Base-by-base conservation (phyloP, 164 flowering plant species). In the Aristolochia californica region DNA sequence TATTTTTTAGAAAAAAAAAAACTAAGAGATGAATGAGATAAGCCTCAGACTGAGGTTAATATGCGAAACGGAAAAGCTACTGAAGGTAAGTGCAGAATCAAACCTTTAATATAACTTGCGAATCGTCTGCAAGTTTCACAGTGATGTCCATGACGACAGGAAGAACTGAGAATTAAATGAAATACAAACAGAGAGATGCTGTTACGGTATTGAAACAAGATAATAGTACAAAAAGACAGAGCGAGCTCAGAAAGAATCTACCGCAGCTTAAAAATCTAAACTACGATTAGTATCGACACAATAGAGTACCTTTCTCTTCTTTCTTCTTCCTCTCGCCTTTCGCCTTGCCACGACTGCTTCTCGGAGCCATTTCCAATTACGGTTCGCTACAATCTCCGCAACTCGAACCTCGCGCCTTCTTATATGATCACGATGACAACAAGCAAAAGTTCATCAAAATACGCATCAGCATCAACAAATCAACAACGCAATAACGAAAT, bases 251-350 rank as follows among this genome's bases (percentile, higher is more conserved):
- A 24, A 13, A 18, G 5, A 22, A 4, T 24, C 15, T 13, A 14
- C 1, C 4, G 2, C n/a, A n/a, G n/a, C 13, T 13, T 5, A 56
- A 9, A 17, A 9, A 21, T 15, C 45, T 22, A 28, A 12, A 21
- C n/a, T 20, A 43, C 30, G 47, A 47, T 56, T 15, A 16, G 38
- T 48, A 4, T 10, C n/a, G 24, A 25, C 11, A 50, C 26, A 27
- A 57, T 16, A 34, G 23, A 18, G 16, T 78, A 89, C 96, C 87
- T 74, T 89, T 89, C 68, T 93, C 96, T 74, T 93, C 99, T 61
- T 93, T 89, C 90, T 87, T 91, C 93, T 61, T 64, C 62, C 87
- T 93, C 94, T 93, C 97, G 51, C 90, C 94, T 66, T 80, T 93
- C 0, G 80, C 49, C 83, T 89, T 93, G 45, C 91, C 90, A 1